Evolutionary conservation across 352 stramenopile genomes (phyloP).

Genomic region (Phytophthora kernoviae): DNA sequence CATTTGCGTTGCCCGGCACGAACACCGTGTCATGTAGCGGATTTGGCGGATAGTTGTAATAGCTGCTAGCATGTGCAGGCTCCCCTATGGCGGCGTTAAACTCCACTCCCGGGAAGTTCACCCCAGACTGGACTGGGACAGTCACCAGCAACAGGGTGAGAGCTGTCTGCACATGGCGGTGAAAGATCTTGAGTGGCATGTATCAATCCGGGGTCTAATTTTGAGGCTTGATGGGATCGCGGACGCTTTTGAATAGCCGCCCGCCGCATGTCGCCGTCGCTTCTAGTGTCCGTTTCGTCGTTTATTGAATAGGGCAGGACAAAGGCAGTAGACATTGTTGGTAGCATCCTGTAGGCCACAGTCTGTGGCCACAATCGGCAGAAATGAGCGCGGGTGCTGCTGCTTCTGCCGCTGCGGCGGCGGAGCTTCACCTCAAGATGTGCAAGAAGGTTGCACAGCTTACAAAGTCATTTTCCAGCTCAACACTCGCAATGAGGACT

Average conservation of each 20-base stretch:
- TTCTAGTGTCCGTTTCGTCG: conserved; percentile 19
- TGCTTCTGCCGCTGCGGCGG: conserved; percentile 20
- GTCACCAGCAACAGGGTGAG: conserved; percentile 16
- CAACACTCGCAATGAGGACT: conserved; percentile 94
- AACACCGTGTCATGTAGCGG: conserved; percentile 61
- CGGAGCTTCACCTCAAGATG: conserved; percentile 92
- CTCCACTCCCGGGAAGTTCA: conserved; percentile 72
- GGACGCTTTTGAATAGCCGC: conserved; percentile 2
- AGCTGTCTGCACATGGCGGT: conserved; percentile 1
- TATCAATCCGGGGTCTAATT: conserved; percentile 17
- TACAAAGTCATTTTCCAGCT: conserved; percentile 95
- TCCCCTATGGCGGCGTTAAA: conserved; percentile 68
- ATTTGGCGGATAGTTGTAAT: conserved; percentile 78
- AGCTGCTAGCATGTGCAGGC: conserved; percentile 63
- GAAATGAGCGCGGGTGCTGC: conserved; percentile 22
- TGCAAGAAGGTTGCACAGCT: conserved; percentile 95
- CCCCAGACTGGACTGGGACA: conserved; percentile 11
- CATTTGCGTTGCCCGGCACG: conserved; percentile 67
- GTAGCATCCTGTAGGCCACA: conserved; percentile 2
- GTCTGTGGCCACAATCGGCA: not conserved
- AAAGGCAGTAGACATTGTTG: conserved; percentile 3
- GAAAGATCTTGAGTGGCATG: conserved; percentile 10
- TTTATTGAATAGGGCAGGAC: not conserved
- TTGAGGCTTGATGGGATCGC: conserved; percentile 2
- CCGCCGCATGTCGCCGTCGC: not conserved